Conservation (phyloP, 305 asterid species). For the Salvia sclarea region DNA sequence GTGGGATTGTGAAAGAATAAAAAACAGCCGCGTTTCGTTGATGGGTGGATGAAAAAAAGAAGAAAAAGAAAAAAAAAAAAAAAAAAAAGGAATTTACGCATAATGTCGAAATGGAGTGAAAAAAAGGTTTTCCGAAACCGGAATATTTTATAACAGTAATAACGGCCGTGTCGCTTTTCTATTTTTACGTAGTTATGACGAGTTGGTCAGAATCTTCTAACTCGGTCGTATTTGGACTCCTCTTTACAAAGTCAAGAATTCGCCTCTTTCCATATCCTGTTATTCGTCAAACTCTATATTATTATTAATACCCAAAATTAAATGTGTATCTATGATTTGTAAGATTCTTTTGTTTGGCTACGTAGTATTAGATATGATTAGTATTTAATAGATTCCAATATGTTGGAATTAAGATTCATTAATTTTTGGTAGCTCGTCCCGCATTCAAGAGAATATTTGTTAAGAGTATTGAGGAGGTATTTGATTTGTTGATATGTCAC, state of each 20-base stretch:
- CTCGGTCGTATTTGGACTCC: constrained; percentile 35
- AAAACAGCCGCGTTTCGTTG: constrained; percentile 51
- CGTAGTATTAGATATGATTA: not conserved
- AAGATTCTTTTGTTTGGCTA: not conserved
- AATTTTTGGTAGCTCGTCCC: too few relatives aligned
- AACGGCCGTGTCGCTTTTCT: constrained; percentile 59
- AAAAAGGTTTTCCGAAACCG: not conserved
- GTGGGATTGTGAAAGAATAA: constrained; percentile 28
- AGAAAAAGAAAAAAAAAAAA: not conserved
- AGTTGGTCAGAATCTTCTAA: constrained; percentile 28
- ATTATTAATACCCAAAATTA: too few relatives aligned
- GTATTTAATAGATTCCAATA: too few relatives aligned
- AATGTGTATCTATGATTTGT: not conserved
- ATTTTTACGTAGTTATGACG: constrained; percentile 28
- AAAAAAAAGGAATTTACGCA: not conserved
- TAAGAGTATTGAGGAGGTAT: too few relatives aligned
- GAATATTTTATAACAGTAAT: constrained; percentile 56
- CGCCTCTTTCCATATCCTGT: not conserved
- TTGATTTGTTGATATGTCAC: too few relatives aligned
- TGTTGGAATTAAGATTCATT: too few relatives aligned
- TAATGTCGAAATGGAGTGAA: not conserved
- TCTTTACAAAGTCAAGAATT: constrained; percentile 28
- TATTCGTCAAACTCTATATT: not conserved
- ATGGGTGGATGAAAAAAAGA: constrained; percentile 25
- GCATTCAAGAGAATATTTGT: too few relatives aligned